Evolutionary conservation across 768 basidiomycete species (phyloP).

Genomic region (Serendipita sp.): DNA sequence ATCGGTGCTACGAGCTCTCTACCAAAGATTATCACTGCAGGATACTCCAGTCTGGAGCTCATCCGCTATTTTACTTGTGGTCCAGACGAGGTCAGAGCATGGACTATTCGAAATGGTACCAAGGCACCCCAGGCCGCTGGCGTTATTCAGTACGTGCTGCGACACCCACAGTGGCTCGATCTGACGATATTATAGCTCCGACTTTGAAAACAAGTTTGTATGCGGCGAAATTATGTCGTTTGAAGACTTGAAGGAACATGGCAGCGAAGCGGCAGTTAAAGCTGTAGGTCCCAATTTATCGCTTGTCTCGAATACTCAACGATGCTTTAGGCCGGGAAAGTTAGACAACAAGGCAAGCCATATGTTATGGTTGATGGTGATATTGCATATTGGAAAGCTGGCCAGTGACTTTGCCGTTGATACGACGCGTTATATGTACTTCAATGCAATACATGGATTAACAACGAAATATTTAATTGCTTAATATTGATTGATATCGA

Average conservation of each 20-base stretch:
- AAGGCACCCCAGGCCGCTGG: constrained; percentile 97
- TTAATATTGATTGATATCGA: no score
- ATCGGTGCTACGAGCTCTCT: constrained; percentile 61
- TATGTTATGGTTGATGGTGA: constrained; percentile 87
- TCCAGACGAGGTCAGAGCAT: constrained; percentile 90
- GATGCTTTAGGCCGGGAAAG: constrained; percentile 45
- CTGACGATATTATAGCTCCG: constrained; percentile 36
- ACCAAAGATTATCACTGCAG: constrained; percentile 88
- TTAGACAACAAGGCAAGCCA: constrained; percentile 90
- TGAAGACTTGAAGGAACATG: constrained; percentile 78
- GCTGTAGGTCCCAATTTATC: constrained; percentile 29
- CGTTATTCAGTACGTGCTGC: constrained; percentile 70
- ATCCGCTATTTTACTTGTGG: constrained; percentile 97
- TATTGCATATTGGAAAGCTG: constrained; percentile 84
- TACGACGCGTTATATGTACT: not conserved
- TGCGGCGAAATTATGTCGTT: constrained; percentile 95
- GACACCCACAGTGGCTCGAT: not conserved
- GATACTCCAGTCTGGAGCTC: constrained; percentile 78
- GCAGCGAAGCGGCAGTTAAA: constrained; percentile 81
- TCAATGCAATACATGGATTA: no score
- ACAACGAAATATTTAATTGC: no score
- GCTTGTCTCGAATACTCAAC: not conserved
- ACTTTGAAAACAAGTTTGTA: constrained; percentile 96
- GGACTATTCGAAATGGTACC: constrained; percentile 88
- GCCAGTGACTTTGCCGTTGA: constrained; percentile 22